Percentiles rank a stretch among this genome's conserved stretches.
Evolutionary conservation across 1,284 basidiomycete genomes (phyloP).

Genomic region (Cerioporus squamosus): DNA sequence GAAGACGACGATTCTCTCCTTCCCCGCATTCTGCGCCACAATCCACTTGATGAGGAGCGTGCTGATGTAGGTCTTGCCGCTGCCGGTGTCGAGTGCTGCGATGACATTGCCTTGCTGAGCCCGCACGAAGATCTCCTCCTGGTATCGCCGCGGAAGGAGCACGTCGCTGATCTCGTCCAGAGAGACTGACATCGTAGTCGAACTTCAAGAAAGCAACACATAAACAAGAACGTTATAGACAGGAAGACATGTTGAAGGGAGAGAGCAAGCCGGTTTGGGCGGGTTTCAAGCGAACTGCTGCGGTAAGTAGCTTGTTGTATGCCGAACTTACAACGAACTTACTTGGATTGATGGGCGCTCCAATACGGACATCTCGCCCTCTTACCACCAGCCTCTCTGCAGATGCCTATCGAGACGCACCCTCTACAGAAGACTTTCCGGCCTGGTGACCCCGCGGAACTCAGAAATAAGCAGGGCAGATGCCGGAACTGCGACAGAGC

Average conservation of each 20-base stretch:
- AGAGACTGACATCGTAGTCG: constrained; percentile 24
- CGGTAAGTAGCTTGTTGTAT: too few species aligned
- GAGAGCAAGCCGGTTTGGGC: too few species aligned
- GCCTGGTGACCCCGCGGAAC: not conserved
- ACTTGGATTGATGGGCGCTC: too few species aligned
- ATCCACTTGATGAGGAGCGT: constrained; percentile 80
- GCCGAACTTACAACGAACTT: too few species aligned
- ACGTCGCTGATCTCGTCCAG: constrained; percentile 32
- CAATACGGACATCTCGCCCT: too few species aligned
- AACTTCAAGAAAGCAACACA: not conserved
- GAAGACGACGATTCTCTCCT: constrained; percentile 65
- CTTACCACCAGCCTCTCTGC: too few species aligned
- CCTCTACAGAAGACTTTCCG: constrained; percentile 2
- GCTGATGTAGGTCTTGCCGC: constrained; percentile 85
- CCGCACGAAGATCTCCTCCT: constrained; percentile 75
- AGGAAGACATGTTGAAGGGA: not conserved
- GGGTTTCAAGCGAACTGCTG: too few species aligned
- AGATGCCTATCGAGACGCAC: constrained; percentile 8
- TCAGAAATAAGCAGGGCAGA: constrained; percentile 5
- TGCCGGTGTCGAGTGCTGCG: constrained; percentile 77
- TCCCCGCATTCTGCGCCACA: constrained; percentile 49
- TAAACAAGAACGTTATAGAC: not conserved
- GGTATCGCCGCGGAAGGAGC: constrained; percentile 58
- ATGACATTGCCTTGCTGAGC: constrained; percentile 78
- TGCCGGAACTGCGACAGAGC: constrained; percentile 6